Evolutionary conservation across 257 asterid genomes (phyloP).

Genomic region (Solanum paucissectum): DNA sequence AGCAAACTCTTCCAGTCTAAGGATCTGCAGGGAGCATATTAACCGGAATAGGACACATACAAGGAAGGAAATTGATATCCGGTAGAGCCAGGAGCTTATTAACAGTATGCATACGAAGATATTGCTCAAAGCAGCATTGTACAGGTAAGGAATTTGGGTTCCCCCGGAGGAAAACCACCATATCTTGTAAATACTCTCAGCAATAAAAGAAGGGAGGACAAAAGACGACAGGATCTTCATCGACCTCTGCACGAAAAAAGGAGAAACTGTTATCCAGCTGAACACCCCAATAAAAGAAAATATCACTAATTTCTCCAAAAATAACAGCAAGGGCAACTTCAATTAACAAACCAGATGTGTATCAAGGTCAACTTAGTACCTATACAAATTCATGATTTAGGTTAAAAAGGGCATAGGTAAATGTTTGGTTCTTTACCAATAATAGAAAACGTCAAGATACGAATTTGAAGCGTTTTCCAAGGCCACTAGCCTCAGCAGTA

Average conservation of each 20-base stretch:
- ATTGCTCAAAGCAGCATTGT: constrained; percentile 50
- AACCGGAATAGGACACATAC: constrained; percentile 83
- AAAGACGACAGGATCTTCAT: constrained; percentile 69
- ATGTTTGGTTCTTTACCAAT: neutral
- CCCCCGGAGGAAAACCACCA: constrained; percentile 96
- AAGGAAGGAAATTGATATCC: constrained; percentile 62
- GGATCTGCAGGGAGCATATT: constrained; percentile 65
- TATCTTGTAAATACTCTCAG: constrained; percentile 58
- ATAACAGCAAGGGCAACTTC: neutral
- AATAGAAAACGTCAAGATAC: neutral
- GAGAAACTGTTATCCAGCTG: neutral
- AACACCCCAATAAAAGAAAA: neutral
- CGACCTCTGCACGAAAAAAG: constrained; percentile 51
- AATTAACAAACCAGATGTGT: neutral
- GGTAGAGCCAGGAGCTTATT: constrained; percentile 76
- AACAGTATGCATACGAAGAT: constrained; percentile 42
- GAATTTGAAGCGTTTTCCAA: neutral
- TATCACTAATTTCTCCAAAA: neutral
- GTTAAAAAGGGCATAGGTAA: neutral
- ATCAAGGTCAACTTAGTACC: neutral
- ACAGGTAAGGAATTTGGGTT: constrained; percentile 62
- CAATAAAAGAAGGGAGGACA: constrained; percentile 74
- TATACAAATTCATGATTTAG: neutral
- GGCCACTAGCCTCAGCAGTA: neutral
- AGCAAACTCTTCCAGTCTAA: constrained; percentile 70